Conservation (phyloP, 331 rosid genomes). For the Quercus tomentella region DNA sequence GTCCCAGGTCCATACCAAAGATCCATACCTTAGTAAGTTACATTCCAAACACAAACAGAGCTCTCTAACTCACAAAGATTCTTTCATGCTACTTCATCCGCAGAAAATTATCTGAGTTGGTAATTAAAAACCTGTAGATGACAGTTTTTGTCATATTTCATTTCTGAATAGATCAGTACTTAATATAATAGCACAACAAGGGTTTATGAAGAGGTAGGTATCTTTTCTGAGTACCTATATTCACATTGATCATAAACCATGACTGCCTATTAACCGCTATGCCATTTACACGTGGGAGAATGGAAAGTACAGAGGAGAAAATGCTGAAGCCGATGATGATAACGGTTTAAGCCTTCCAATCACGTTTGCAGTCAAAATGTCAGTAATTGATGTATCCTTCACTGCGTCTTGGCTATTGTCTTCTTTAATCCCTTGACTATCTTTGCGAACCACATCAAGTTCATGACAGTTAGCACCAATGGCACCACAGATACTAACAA, state of each 20-base stretch:
- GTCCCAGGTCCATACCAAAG: no score
- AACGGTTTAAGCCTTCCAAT: constrained; percentile 16
- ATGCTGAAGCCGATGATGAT: constrained; percentile 9
- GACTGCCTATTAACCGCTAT: background rate
- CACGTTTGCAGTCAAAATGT: constrained; percentile 11
- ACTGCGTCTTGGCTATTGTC: constrained; percentile 84
- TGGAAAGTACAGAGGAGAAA: background rate
- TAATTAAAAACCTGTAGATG: background rate
- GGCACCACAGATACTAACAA: constrained; percentile 67
- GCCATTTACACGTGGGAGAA: background rate
- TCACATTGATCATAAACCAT: background rate
- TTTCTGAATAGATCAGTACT: background rate
- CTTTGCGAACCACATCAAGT: constrained; percentile 84
- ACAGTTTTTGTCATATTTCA: background rate
- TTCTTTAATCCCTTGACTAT: constrained; percentile 78
- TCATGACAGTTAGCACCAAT: constrained; percentile 57
- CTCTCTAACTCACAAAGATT: no score
- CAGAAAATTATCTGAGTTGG: background rate
- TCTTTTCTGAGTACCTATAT: background rate
- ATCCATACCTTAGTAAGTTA: no score
- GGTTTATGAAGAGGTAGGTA: background rate
- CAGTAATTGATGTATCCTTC: constrained; percentile 8
- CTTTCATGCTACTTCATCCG: no score
- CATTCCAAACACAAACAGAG: no score
- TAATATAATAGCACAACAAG: no score